Evolutionary conservation across 441 rosid genomes (phyloP), one percentile per base, ranked within the genome.

Genomic region (Erodium moschatum): DNA sequence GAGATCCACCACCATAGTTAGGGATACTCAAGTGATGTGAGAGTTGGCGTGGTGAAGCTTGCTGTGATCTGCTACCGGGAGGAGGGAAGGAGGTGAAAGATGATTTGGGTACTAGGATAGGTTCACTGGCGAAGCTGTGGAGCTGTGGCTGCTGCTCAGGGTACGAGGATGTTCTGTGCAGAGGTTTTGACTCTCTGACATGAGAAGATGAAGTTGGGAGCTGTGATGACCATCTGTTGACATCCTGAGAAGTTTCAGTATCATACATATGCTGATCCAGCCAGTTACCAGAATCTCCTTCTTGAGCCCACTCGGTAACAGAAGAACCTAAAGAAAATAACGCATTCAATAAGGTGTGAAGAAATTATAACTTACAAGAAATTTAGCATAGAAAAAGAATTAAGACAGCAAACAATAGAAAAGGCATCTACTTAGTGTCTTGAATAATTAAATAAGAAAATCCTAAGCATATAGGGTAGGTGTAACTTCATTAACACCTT

Each of bases 21-120:
- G 85, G 86, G 44, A 81, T 66, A 71, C 82, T 87, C 60, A 76
- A 48, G 70, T 83, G 86, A 75, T 83, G 78, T 52, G 84, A 65
- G 42, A 81, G 89, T 69, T 33, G 38, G 38, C 84, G 87, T 19
- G 94, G 91, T 24, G 96, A 89, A 56, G 88, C 83, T 72, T 81
- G 90, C 66, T 81, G 87, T 63, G 90, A 79, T 75, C 81, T 79
- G 65, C 87, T 89, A 75, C 85, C 89, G 38, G 79, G 92, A 38
- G 85, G 91, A 68, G 96, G 94, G 80, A 77, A 84, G 56, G 97
- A 88, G 69, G 86, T 80, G 74, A 75, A 74, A 67, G 89, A 75
- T 46, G 94, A 78, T 73, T 84, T 94, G 4, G 96, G 94, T 66
- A 88, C 86, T 75, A 74, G 78, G 73, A 94, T 81, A 52, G 97